Evolutionary conservation across 345 rosid species (phyloP).

Genomic region (Cochlearia excelsa): DNA sequence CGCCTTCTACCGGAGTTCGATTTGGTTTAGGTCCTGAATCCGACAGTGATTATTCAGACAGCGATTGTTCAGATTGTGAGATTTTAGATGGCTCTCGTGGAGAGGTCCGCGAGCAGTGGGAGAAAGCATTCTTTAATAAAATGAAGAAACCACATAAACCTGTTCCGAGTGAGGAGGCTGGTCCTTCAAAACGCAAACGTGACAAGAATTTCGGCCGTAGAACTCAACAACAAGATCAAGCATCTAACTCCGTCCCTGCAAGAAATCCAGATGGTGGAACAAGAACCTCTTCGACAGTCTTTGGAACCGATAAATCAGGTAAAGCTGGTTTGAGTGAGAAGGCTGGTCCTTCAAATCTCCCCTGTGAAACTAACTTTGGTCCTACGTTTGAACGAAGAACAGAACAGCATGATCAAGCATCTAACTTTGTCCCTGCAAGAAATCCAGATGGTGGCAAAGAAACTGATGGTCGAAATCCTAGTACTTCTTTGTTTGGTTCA

Average conservation of each 20-base stretch:
- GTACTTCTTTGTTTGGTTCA: constrained; percentile 24
- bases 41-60: constrained; percentile 39
- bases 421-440: constrained; percentile 30
- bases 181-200: constrained; percentile 24
- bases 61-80: constrained; percentile 70
- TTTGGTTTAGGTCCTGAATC: constrained; percentile 50
- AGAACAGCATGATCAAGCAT: constrained; percentile 26
- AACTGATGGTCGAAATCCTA: constrained; percentile 25
- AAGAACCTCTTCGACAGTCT: neutral
- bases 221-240: constrained; percentile 27
- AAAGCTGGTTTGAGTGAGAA: constrained; percentile 33
- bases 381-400: constrained; percentile 28
- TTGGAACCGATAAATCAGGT: neutral
- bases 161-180: constrained; percentile 27
- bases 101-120: constrained; percentile 64
- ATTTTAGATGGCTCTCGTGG: constrained; percentile 57
- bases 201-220: constrained; percentile 29
- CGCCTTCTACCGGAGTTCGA: constrained; percentile 33
- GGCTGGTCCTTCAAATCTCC: constrained; percentile 25
- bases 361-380: constrained; percentile 26
- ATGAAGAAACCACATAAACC: constrained; percentile 35
- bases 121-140: constrained; percentile 48
- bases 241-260: constrained; percentile 30
- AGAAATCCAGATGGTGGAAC: constrained; percentile 29
- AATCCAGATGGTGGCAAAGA: constrained; percentile 29